A percentile compares a stretch with the other conserved stretches of the same genome.
Conservation (phyloP, 352 stramenopile species). For the Globisporangium nodosum region DNA sequence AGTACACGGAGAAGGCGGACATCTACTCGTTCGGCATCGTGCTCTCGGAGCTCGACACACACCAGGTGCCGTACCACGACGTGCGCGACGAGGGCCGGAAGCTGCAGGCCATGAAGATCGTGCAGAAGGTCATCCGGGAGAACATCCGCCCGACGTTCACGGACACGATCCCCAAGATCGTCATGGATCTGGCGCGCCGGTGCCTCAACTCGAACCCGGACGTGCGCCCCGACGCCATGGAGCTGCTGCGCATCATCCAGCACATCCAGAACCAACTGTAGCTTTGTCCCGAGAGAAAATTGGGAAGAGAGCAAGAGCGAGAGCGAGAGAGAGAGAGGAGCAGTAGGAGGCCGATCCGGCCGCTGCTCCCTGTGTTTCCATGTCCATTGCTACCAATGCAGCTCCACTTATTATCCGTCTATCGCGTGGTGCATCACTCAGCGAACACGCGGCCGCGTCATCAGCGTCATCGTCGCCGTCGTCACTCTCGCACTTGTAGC, state of each 20-base stretch:
- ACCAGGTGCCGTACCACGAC: constrained; percentile 78
- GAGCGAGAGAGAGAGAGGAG: not conserved
- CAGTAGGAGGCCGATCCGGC: no score
- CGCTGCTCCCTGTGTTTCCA: not conserved
- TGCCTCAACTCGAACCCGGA: constrained; percentile 70
- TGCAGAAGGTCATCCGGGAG: constrained; percentile 75
- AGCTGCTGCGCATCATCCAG: constrained; percentile 68
- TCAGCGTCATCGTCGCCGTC: not conserved
- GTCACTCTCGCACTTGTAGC: constrained; percentile 3
- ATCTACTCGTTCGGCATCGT: constrained; percentile 85
- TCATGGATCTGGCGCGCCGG: constrained; percentile 52
- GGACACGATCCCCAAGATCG: constrained; percentile 35
- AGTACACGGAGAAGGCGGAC: constrained; percentile 82
- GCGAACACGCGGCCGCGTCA: no score
- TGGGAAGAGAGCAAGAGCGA: not conserved
- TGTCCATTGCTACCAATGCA: not conserved
- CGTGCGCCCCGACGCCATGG: constrained; percentile 52
- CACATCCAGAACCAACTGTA: constrained; percentile 52
- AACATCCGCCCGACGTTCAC: constrained; percentile 65
- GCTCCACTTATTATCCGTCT: not conserved
- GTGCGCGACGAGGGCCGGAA: constrained; percentile 67
- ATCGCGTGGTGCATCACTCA: no score
- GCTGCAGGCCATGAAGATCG: constrained; percentile 80
- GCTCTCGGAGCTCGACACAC: constrained; percentile 75
- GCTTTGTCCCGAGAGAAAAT: not conserved